These are phyloP conservation scores for Thuidium tamariscinum DNA, from an alignment of 225 moss, liverwort and hornwort genomes.

Conservation along the genomic window DNA sequence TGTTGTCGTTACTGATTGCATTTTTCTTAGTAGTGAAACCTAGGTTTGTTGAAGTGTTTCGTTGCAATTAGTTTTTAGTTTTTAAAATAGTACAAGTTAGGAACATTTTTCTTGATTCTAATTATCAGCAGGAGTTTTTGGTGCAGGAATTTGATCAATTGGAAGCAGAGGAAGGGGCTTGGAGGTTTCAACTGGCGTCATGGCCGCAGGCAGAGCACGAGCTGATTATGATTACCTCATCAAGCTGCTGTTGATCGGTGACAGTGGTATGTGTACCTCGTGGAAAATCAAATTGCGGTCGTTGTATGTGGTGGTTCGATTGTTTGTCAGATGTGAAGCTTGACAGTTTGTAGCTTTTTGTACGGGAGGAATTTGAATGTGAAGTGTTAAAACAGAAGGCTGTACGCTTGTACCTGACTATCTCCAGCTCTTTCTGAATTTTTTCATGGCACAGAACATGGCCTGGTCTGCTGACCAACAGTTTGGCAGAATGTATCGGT, in stretches of 20 bases:
- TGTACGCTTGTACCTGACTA: not conserved
- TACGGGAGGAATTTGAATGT: not conserved
- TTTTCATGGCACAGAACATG: not conserved
- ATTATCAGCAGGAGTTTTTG: not conserved
- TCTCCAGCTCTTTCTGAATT: not conserved
- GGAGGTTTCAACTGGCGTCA: constrained; percentile 16
- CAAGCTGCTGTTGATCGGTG: constrained; percentile 94
- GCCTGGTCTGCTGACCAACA: not conserved
- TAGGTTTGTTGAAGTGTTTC: not conserved
- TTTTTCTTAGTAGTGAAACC: not conserved
- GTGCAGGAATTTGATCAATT: not conserved
- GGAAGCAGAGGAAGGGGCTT: not conserved
- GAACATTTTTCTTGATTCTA: not conserved
- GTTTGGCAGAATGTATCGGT: not conserved
- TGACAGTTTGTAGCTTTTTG: not conserved
- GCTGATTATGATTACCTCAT: constrained; percentile 97
- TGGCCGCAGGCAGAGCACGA: constrained; percentile 92
- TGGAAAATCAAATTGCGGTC: not conserved
- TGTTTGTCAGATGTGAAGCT: not conserved
- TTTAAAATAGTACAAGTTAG: not conserved
- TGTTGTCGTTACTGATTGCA: not conserved
- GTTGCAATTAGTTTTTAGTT: not conserved
- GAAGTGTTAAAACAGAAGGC: not conserved
- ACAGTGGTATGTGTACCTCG: constrained; percentile 56
- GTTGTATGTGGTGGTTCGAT: not conserved